These are phyloP conservation scores for Elaeagnus macrophylla DNA, from an alignment of 306 rosid genomes.

Conservation along the genomic window DNA sequence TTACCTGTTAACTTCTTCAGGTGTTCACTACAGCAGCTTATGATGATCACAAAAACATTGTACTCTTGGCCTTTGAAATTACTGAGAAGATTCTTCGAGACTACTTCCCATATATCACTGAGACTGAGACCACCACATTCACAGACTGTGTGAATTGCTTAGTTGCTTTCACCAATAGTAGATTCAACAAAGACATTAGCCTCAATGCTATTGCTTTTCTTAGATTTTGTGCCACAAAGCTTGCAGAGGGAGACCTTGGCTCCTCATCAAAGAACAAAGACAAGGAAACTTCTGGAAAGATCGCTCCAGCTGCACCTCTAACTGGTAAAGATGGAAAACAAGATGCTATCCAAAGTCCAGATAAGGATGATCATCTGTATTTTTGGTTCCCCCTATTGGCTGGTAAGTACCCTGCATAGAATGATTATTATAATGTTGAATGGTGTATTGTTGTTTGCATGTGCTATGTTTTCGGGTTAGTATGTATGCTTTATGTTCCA, in stretches of 20 bases:
- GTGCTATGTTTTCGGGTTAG: not conserved
- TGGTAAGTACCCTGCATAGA: slow-evolving; percentile 43
- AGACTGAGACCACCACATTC: slow-evolving; percentile 97
- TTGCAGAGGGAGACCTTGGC: slow-evolving; percentile 85
- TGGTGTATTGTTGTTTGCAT: not conserved
- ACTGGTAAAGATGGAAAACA: slow-evolving; percentile 55
- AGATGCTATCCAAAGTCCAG: slow-evolving; percentile 49
- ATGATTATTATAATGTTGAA: slow-evolving; percentile 7
- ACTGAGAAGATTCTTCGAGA: slow-evolving; percentile 94
- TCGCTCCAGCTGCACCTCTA: slow-evolving; percentile 44
- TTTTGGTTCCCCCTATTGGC: slow-evolving; percentile 98
- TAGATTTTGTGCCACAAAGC: slow-evolving; percentile 91
- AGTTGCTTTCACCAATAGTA: slow-evolving; percentile 91
- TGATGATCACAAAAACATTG: slow-evolving; percentile 95
- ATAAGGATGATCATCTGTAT: slow-evolving; percentile 77
- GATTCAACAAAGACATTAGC: slow-evolving; percentile 89
- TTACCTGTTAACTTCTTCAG: slow-evolving; percentile 45
- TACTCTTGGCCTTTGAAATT: slow-evolving; percentile 93
- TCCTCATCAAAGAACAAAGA: slow-evolving; percentile 67
- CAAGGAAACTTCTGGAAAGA: slow-evolving; percentile 52
- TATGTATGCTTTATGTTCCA: not conserved
- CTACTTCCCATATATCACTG: slow-evolving; percentile 93
- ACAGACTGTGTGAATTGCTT: slow-evolving; percentile 97
- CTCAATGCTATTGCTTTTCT: slow-evolving; percentile 92
- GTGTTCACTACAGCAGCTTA: slow-evolving; percentile 99